Evolutionary conservation across 2,329 filamentous ascomycete species (phyloP), one percentile per base, ranked within the genome.

Genomic region (Neopestalotiopsis sp.): DNA sequence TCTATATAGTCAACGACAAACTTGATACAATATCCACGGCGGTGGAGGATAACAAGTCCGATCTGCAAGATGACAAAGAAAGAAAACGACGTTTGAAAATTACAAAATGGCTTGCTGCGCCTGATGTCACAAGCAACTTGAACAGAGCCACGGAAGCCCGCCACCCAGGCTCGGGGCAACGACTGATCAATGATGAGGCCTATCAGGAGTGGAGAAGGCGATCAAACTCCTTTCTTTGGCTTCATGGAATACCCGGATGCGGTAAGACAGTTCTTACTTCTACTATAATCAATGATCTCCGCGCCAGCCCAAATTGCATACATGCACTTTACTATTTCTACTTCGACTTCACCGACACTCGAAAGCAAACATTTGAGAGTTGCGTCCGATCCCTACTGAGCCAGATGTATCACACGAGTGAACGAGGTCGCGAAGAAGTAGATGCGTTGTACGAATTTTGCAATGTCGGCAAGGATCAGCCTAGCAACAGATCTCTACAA

Each of bases 241-340:
- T 38, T 6, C 10, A 7, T 38, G 34, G 34, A 1, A 38, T 38
- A 24, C 76, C 79, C n/a, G 81, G 81, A 53, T 83, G 81, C 65
- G 81, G 82, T 9, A 84, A 84, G 70, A 83, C 80, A 0, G 74
- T 83, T 66, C 74, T 83, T 1, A 79, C 77, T 68, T 81, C 79
- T 4, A 79, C 75, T 1, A 70, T 83, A 42, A 73, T 83, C n/a
- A 63, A 79, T 68, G 66, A 77, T 66, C 65, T 77, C 12, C 62
- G 72, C 20, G 20, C 65, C 24, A 63, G 20, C n/a, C 5, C 30
- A 3, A 34, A 56, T 20, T 38, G n/a, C 14, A 45, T 40, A 20
- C 57, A 32, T 30, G 59, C 40, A 12, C 32, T 74, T 10, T 34
- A 74, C 2, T 81, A 80, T 65, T 82, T 80, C 70, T 81, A 78